A percentile compares a stretch with the other conserved stretches of the same genome.
Conservation (phyloP, 2,329 filamentous ascomycete species). For the Epichloe hybrida region DNA sequence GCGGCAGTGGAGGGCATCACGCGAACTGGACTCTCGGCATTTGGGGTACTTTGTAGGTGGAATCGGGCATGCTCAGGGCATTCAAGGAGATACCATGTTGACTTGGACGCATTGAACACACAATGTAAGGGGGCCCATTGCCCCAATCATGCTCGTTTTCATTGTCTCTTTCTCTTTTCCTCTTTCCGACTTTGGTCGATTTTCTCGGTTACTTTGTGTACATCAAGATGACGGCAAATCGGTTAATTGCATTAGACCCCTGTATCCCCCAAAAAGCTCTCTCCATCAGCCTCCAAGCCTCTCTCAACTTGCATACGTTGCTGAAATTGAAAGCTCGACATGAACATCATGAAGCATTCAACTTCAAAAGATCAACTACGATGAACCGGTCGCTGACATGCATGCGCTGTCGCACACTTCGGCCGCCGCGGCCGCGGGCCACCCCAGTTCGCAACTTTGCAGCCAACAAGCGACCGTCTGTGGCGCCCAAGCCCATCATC, state of each 20-base stretch:
- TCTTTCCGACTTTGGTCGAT: background rate
- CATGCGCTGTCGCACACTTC: constrained; percentile 11
- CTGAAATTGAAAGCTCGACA: background rate
- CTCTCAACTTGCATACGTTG: constrained; percentile 4
- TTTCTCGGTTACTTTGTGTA: no score
- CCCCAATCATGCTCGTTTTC: no score
- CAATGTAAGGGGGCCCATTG: no score
- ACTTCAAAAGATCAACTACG: constrained; percentile 8
- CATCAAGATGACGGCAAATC: background rate
- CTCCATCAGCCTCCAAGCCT: constrained; percentile 2
- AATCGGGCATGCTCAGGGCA: background rate
- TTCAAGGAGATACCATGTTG: background rate
- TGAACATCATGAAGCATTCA: background rate
- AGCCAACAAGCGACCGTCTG: constrained; percentile 41
- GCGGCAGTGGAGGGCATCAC: constrained; percentile 24
- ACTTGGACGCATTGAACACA: background rate
- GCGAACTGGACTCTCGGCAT: constrained; percentile 48
- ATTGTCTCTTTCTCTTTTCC: background rate
- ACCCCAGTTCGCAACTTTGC: constrained; percentile 11
- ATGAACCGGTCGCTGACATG: constrained; percentile 20
- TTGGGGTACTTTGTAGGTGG: constrained; percentile 40
- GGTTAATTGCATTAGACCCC: constrained; percentile 6
- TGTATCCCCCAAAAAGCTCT: background rate
- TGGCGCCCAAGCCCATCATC: constrained; percentile 64
- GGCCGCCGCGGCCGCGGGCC: background rate